These are phyloP conservation scores for Raddia guianensis DNA, from an alignment of 176 grass and related monocot genomes.

Conservation along the genomic window DNA sequence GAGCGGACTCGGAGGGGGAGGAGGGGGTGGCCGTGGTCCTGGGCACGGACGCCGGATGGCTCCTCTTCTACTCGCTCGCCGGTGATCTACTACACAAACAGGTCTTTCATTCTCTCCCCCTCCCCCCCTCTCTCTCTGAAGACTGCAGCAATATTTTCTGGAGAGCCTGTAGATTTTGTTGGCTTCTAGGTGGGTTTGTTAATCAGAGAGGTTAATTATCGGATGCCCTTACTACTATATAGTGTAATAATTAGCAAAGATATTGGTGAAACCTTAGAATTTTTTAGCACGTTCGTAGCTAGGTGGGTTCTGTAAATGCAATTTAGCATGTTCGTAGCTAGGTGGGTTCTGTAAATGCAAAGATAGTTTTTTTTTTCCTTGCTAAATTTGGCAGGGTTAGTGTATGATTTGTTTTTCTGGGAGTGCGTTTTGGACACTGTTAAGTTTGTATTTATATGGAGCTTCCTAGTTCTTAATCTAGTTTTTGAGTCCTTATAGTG, in stretches of 20 bases:
- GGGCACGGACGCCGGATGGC: constrained; percentile 67
- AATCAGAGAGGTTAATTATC: not conserved
- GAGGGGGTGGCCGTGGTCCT: constrained; percentile 51
- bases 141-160: not conserved
- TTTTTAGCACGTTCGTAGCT: not conserved
- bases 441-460: not conserved
- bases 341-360: not conserved
- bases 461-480: not conserved
- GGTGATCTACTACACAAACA: constrained; percentile 92
- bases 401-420: not conserved
- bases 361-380: not conserved
- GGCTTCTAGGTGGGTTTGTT: not conserved
- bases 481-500: not conserved
- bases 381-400: not conserved
- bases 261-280: not conserved
- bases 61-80: constrained; percentile 66
- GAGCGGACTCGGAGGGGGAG: constrained; percentile 7
- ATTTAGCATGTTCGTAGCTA: not conserved
- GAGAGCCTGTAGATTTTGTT: not conserved
- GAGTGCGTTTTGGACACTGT: not conserved
- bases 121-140: not conserved
- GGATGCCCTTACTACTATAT: not conserved
- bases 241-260: not conserved
- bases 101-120: constrained; percentile 28
- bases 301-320: not conserved